phyloP scores from a whole-genome alignment of 768 basidiomycete species.

The Lactarius psammicola region DNA sequence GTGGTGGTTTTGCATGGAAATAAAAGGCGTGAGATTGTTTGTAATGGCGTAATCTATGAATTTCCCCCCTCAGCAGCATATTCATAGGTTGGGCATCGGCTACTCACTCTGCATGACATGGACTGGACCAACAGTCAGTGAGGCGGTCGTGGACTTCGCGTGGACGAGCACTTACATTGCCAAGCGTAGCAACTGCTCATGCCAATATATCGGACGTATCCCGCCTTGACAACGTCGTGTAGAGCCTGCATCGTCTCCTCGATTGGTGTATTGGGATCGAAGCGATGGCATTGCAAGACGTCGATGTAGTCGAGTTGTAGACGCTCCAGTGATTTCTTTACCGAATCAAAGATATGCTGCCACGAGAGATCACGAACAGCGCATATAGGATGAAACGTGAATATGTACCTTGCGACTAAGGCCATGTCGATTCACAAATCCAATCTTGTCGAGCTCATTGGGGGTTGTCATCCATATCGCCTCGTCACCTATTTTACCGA shows the following conservation, averaged over 20 bases:
- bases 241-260: slow-evolving; percentile 38
- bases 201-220: slow-evolving; percentile 40
- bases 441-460: slow-evolving; percentile 30
- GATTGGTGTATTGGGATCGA: slow-evolving; percentile 38
- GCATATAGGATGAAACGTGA: background rate
- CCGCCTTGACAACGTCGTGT: slow-evolving; percentile 41
- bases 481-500: slow-evolving; percentile 1
- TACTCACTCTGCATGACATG: slow-evolving; percentile 26
- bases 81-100: slow-evolving; percentile 5
- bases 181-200: slow-evolving; percentile 35
- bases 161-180: slow-evolving; percentile 30
- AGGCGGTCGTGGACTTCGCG: background rate
- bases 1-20: slow-evolving; percentile 32
- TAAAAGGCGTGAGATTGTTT: slow-evolving; percentile 24
- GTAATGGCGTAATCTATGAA: slow-evolving; percentile 26
- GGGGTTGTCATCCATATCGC: background rate
- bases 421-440: slow-evolving; percentile 41
- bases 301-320: slow-evolving; percentile 78
- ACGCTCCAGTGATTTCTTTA: slow-evolving; percentile 59
- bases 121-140: slow-evolving; percentile 14
- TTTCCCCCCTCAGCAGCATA: slow-evolving; percentile 19
- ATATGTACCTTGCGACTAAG: slow-evolving; percentile 38
- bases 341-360: slow-evolving; percentile 70
- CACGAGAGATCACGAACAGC: background rate
- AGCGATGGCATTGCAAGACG: slow-evolving; percentile 55